phyloP scores from a whole-genome alignment of 306 rosid species.

The Cucumis hystrix region DNA sequence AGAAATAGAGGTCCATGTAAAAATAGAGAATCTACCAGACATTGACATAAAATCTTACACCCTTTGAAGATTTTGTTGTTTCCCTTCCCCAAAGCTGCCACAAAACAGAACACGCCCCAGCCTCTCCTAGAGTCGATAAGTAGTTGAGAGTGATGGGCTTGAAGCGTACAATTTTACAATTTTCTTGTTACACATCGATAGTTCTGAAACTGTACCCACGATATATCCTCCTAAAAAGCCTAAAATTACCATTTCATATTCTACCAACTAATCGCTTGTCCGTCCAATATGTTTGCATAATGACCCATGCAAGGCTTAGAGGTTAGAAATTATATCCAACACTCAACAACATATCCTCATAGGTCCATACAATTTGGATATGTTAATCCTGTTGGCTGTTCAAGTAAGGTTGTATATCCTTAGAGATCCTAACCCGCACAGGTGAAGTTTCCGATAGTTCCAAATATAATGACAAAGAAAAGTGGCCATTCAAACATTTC shows the following conservation, averaged over 20 bases:
- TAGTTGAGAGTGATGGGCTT: background rate
- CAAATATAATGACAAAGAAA: background rate
- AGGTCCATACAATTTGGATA: background rate
- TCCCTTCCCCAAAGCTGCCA: too few species aligned
- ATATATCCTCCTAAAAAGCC: background rate
- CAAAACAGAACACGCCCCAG: too few species aligned
- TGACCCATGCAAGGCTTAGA: background rate
- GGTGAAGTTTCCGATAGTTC: background rate
- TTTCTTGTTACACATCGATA: background rate
- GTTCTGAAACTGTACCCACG: background rate
- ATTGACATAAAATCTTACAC: too few species aligned
- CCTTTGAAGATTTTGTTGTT: too few species aligned
- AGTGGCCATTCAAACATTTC: background rate
- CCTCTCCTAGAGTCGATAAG: background rate
- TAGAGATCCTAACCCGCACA: background rate
- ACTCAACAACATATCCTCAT: background rate
- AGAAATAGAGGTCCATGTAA: too few species aligned
- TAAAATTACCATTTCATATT: background rate
- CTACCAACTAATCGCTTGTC: background rate
- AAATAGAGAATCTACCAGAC: too few species aligned
- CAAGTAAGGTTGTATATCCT: background rate
- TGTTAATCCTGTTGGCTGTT: too few species aligned
- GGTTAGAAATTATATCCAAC: background rate
- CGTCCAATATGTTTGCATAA: background rate
- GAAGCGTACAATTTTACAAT: background rate